Conservation (phyloP, 2,329 filamentous ascomycete species). For the Fusarium sp. region DNA sequence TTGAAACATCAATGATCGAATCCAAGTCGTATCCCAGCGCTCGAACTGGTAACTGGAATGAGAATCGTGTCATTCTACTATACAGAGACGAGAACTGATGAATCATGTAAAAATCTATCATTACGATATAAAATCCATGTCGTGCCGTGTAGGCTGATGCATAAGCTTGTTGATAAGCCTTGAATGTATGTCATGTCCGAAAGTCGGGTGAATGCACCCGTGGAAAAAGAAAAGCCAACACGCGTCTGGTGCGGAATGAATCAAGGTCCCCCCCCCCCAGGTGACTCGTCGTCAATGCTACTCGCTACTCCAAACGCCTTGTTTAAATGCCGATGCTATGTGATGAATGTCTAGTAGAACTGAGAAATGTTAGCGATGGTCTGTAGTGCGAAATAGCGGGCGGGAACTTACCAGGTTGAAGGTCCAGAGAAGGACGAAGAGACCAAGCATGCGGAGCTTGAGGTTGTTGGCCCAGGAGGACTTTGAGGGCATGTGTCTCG, state of each 20-base stretch:
- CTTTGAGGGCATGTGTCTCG: conserved; percentile 29
- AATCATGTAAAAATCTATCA: conserved; percentile 17
- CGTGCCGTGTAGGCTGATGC: conserved; percentile 21
- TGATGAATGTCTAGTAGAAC: conserved; percentile 26
- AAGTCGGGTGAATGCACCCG: conserved; percentile 1
- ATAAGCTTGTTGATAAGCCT: conserved; percentile 5
- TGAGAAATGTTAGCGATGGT: neutral
- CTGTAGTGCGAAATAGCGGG: rapidly evolving
- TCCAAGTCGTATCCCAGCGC: too few species aligned
- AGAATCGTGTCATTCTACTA: neutral
- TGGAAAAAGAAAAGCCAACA: conserved; percentile 8
- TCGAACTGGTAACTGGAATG: neutral
- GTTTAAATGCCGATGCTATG: neutral
- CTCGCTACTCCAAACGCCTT: conserved; percentile 30
- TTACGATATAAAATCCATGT: conserved; percentile 32
- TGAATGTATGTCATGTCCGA: conserved; percentile 15
- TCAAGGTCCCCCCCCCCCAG: neutral
- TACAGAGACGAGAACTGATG: neutral
- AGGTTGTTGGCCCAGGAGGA: conserved; percentile 29
- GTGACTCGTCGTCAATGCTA: conserved; percentile 1
- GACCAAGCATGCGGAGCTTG: conserved; percentile 28
- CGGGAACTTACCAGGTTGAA: conserved; percentile 26
- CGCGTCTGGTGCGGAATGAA: neutral
- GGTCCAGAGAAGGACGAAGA: conserved; percentile 29
- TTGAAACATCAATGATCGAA: neutral